A percentile compares a stretch with the other conserved stretches of the same genome.
Conservation (phyloP, 441 rosid species). For the Adansonia madagascariensis region DNA sequence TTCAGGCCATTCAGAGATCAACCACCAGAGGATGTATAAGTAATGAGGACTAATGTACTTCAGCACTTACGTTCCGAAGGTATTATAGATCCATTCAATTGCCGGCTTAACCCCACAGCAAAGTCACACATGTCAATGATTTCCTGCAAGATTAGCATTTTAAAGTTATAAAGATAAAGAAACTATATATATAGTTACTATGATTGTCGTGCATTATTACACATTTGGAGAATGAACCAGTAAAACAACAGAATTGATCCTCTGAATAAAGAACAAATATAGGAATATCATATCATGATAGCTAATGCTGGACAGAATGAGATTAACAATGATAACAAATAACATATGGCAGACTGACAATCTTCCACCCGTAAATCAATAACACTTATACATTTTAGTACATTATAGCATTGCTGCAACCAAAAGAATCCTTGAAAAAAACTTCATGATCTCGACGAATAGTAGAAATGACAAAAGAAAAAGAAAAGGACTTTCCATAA, state of each 20-base stretch:
- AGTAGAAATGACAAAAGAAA: not conserved
- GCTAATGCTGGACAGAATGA: not conserved
- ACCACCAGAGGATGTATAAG: not conserved
- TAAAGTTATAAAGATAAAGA: constrained; percentile 10
- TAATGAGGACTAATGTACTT: constrained; percentile 14
- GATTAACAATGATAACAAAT: not conserved
- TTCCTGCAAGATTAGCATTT: constrained; percentile 60
- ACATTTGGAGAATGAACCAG: not conserved
- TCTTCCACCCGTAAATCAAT: not conserved
- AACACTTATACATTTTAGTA: not conserved
- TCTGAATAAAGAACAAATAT: not conserved
- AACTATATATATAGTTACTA: not conserved
- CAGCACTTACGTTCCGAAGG: constrained; percentile 94
- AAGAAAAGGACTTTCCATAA: not conserved
- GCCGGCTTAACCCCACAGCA: constrained; percentile 93
- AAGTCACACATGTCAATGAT: constrained; percentile 98
- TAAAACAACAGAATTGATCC: not conserved
- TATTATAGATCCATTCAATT: constrained; percentile 86
- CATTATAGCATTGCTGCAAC: not conserved
- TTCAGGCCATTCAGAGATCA: constrained; percentile 21
- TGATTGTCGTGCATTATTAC: not conserved
- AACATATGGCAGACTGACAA: constrained; percentile 14
- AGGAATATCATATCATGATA: constrained; percentile 8
- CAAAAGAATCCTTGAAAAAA: not conserved
- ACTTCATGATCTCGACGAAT: not conserved